Base-by-base conservation (phyloP, 2,329 filamentous ascomycete genomes). In the Trichoderma polysporum region DNA sequence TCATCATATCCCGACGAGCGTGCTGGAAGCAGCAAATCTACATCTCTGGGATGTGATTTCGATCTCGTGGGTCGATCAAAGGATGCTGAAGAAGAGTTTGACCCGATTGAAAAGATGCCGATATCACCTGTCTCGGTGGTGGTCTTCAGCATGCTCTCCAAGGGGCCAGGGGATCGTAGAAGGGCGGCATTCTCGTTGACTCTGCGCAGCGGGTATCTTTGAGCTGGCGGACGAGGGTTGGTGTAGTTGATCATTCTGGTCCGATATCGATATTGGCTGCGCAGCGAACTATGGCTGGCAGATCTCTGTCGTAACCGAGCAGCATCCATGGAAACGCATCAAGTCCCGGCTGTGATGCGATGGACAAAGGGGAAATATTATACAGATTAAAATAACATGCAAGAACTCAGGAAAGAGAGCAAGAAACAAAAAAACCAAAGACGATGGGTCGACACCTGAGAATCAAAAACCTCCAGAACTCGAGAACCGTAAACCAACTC, bases 111-210 rank as follows among this genome's bases (percentile, higher is more conserved):
- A 74, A 88, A 89, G 58, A 85, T 76, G 4, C 86, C 86, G 70
- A 88, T 87, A 70, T 90, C 86, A n/a, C 87, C 87, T 9, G 86
- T 88, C 73, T 90, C 88, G 0, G 87, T 89, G 1, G 85, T 88
- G 3, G 84, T 89, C 77, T 86, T 89, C 67, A 90, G 79, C 87
- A 90, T 89, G 74, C 86, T 84, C 70, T 88, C 83, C n/a, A 89
- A 77, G 2, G 84, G 84, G 5, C 83, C 85, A 0, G 86, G 84
- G 1, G 80, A 84, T 53, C 77, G 79, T 15, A 83, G 78, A 59
- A 84, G 76, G 31, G 74, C 73, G 33, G 77, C 73, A 65, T 82
- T 82, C 65, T 83, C 79, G 58, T 80, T 79, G 67, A 83, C 76
- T 70, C 77, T 79, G 66, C 79, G 79, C 35, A 84, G 76, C 4